Conservation (phyloP, 805 yeast genomes). For the Scheffersomyces lignosus region DNA sequence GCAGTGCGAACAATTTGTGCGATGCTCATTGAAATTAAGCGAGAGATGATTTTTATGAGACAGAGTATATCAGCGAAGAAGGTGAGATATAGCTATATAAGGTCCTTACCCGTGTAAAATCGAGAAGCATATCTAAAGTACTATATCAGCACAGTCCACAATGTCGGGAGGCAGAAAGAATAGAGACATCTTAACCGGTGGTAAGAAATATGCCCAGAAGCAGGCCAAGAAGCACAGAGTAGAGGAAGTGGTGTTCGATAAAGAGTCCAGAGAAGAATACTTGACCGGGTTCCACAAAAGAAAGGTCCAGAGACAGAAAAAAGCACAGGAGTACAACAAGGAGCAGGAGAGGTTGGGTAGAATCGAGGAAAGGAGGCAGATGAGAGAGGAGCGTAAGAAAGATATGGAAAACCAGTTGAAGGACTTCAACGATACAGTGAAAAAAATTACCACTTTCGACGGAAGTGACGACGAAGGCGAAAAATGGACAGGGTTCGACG, state of each 20-base stretch:
- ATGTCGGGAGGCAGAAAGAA: conserved; percentile 47
- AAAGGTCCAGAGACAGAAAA: conserved; percentile 82
- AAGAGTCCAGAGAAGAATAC: conserved; percentile 75
- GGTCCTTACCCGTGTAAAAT: too few species aligned
- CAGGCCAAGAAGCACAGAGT: conserved; percentile 67
- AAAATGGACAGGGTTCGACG: conserved; percentile 45
- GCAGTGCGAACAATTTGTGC: too few species aligned
- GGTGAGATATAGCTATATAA: too few species aligned
- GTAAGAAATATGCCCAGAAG: conserved; percentile 72
- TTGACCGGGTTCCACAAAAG: conserved; percentile 96
- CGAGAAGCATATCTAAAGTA: too few species aligned
- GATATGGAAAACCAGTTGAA: conserved; percentile 64
- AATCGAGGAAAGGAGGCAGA: conserved; percentile 71
- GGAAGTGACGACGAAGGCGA: conserved; percentile 12
- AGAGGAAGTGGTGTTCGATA: conserved; percentile 83
- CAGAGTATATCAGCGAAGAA: too few species aligned
- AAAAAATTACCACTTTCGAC: conserved; percentile 19
- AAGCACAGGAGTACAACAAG: conserved; percentile 72
- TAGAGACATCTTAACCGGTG: conserved; percentile 86
- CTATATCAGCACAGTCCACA: too few species aligned
- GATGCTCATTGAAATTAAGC: too few species aligned
- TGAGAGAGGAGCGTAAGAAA: conserved; percentile 69
- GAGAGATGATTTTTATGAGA: too few species aligned
- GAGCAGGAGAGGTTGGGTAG: conserved; percentile 75
- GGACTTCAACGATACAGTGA: conserved; percentile 50